Evolutionary conservation across 495 filamentous ascomycete species (phyloP).

Genomic region (Podospora comata): DNA sequence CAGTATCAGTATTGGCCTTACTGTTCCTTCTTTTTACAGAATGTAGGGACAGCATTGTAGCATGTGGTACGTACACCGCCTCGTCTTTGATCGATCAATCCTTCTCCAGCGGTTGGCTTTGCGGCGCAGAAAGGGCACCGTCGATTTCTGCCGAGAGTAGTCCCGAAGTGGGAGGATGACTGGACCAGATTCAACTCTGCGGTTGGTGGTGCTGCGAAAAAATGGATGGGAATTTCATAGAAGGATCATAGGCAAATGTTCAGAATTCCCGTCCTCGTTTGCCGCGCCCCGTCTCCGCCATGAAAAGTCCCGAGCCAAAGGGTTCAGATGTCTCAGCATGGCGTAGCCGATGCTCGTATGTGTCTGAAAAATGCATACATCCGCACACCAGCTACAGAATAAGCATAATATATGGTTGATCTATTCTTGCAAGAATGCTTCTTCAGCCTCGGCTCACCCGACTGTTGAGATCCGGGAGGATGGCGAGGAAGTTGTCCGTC

Average conservation of each 20-base stretch:
- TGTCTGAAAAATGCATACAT: too few relatives aligned
- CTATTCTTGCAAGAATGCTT: background rate
- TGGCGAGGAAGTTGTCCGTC: background rate
- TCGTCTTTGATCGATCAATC: background rate
- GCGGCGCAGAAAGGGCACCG: background rate
- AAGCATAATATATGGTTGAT: background rate
- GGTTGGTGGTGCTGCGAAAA: background rate
- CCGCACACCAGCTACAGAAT: background rate
- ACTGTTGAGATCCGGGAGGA: background rate
- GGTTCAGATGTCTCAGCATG: background rate
- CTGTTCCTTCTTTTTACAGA: background rate
- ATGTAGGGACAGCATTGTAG: background rate
- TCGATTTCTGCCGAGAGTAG: background rate
- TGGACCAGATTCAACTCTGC: background rate
- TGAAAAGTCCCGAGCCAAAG: background rate
- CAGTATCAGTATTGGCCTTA: background rate
- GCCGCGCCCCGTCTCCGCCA: background rate
- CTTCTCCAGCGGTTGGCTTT: background rate
- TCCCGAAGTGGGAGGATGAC: background rate
- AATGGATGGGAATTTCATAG: background rate
- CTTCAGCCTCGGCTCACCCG: background rate
- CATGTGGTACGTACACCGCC: background rate
- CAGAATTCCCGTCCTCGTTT: background rate
- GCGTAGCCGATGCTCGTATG: background rate
- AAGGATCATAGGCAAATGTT: background rate